Evolutionary conservation across 345 rosid species (phyloP), one percentile per base, ranked within the genome.

Genomic region (Ceriops zippeliana): DNA sequence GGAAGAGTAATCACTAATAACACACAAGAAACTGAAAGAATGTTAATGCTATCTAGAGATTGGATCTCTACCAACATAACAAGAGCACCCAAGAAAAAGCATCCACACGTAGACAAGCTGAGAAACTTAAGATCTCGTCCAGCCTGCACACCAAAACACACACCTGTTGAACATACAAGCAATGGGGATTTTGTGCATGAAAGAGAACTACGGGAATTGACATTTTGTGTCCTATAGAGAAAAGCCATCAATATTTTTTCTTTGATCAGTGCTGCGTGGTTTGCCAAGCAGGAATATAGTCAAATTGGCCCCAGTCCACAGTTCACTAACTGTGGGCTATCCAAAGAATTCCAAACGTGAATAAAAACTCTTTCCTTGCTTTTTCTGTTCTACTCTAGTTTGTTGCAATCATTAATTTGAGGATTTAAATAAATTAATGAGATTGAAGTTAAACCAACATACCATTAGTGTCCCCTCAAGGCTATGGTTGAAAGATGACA

Each of bases 121-220:
- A 91, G 76, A 54, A 80, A 93, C 78, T 78, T 83, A 53, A 88
- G 90, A 79, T 93, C 98, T 63, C 90, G 83, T 74, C 91, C 86
- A 7, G 98, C 98, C 96, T 95, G 84, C 77, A 81, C 5, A 22
- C 5, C 51, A 6, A 65, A 66, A 69, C 32, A n/a, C 54, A 32
- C n/a, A 11, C 31, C 19, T 71, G 65, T 13, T 17, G 22, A 72
- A 32, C 70, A 52, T 42, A 34, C 52, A 32, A 66, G 70, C 46
- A 65, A 34, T 32, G 6, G 24, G 27, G 7, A 35, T 37, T 63
- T 24, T 31, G 28, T 30, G 59, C 63, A 32, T 19, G 27, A 42
- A 42, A 42, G 16, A 13, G 49, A 42, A 42, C 17, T 42, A 13
- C 3, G 49, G 49, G 49, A 11, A 42, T 42, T 42, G 49, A 42